Conservation (phyloP, 2,329 filamentous ascomycete species). For the Fusarium denticulatum region DNA sequence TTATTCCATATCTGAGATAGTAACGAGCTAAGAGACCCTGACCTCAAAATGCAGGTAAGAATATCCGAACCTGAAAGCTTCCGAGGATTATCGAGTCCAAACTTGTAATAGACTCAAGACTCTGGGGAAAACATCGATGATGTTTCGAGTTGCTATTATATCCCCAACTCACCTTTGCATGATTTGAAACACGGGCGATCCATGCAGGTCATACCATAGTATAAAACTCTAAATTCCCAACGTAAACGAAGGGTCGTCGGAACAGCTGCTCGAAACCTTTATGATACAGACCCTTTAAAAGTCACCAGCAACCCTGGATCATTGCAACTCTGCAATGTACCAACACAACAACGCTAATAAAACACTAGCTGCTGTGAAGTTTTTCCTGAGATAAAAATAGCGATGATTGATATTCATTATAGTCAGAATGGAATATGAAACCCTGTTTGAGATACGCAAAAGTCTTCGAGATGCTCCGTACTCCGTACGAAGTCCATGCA, state of each 20-base stretch:
- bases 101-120: neutral
- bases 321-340: neutral
- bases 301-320: neutral
- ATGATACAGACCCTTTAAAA: constrained; percentile 2
- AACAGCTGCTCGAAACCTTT: constrained; percentile 1
- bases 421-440: neutral
- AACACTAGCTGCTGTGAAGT: neutral
- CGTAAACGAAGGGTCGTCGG: neutral
- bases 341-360: neutral
- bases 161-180: neutral
- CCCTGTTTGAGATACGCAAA: neutral
- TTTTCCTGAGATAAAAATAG: neutral
- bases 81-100: neutral
- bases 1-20: neutral
- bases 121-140: neutral
- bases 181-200: constrained; percentile 16
- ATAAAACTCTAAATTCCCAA: constrained; percentile 9
- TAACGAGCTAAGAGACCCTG: neutral
- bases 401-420: neutral
- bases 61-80: too few species aligned
- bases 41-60: neutral
- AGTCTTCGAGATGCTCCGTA: neutral
- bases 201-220: constrained; percentile 8
- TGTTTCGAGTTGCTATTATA: constrained; percentile 2
- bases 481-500: neutral